Base-by-base conservation (phyloP, 2,329 filamentous ascomycete species). In the Penicillium crustosum region DNA sequence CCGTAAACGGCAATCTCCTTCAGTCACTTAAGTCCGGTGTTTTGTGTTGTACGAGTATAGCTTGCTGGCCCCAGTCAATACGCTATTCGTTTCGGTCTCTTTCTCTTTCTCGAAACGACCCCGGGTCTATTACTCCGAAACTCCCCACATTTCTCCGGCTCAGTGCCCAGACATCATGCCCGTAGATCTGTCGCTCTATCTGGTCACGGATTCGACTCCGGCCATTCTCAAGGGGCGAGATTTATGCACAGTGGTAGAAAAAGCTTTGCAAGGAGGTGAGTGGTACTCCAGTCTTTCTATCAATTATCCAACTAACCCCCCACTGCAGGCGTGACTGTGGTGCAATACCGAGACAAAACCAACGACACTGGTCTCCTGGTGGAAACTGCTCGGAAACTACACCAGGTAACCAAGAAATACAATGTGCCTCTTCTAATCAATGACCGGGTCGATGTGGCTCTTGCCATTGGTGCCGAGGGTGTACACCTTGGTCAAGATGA, bases 401-500 rank as follows among this genome's bases (percentile, higher is more conserved):
- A 96, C 72, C 74, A 78, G 38, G 78, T 94, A 61, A 93, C 91
- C 21, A 80, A 79, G 62, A 79, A 79, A 47, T 81, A 89, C 70
- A 80, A 81, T 17, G 85, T 96, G 3, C 93, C 93, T 31, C 82
- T 97, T 57, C 80, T 97, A 54, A 92, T 97, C 79, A 97, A 97
- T 72, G 94, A 97, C 73, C 86, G 93, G 13, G 84, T 97, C 6
- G 93, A 96, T 72, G 90, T 97, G 27, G 93, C 92, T 9, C 82
- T 91, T 19, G 92, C 91, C 15, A 84, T 93, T 43, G 90, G 87
- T 13, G 94, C 90, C 57, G 93, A 97, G 77, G 94, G 94, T 45
- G 91, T 96, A 9, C 94, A 97, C 73, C 84, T 97, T 49, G 94
- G 94, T 7, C 93, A 97, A 78, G 93, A 97, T 82, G 93, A 97